A percentile compares a stretch with the other conserved stretches of the same genome.
These are phyloP conservation scores for Sporothrix phasma DNA, from an alignment of 2,329 filamentous ascomycete species.

Conservation along the genomic window DNA sequence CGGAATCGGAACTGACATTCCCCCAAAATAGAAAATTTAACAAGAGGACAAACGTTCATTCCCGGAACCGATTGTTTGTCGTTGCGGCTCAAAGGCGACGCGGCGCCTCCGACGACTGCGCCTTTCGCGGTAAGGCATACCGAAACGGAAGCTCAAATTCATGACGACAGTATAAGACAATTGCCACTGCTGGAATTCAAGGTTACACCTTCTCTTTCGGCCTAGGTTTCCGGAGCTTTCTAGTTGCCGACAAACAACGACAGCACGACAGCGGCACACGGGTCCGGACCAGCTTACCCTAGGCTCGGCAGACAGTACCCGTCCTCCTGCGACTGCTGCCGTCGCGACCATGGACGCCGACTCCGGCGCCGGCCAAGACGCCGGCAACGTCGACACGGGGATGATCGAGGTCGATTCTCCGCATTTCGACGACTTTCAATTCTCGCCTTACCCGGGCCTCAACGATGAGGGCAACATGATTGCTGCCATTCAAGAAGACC, in stretches of 20 bases:
- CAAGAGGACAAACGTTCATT: background rate
- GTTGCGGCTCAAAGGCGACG: background rate
- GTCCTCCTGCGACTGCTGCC: background rate
- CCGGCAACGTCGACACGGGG: constrained; percentile 22
- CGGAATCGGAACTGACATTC: background rate
- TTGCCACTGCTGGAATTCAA: constrained; percentile 28
- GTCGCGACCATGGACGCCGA: background rate
- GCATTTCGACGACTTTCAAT: constrained; percentile 45
- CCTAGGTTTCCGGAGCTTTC: constrained; percentile 25
- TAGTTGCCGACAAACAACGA: constrained; percentile 25
- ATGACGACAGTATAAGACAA: constrained; percentile 24
- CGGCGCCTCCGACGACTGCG: background rate
- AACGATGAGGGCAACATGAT: constrained; percentile 33
- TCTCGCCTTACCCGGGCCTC: constrained; percentile 36
- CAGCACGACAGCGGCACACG: constrained; percentile 22
- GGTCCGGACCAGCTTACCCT: background rate
- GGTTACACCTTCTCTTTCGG: constrained; percentile 23
- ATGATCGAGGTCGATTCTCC: constrained; percentile 33
- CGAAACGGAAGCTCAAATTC: constrained; percentile 28
- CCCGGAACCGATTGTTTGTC: background rate
- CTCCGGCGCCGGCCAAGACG: background rate
- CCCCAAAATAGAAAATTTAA: too few species aligned
- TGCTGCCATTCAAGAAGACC: constrained; percentile 30
- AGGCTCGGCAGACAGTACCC: constrained; percentile 10
- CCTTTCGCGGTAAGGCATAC: constrained; percentile 27